Evolutionary conservation across 2,329 filamentous ascomycete species (phyloP).

Genomic region (Calonectria leucothoes): DNA sequence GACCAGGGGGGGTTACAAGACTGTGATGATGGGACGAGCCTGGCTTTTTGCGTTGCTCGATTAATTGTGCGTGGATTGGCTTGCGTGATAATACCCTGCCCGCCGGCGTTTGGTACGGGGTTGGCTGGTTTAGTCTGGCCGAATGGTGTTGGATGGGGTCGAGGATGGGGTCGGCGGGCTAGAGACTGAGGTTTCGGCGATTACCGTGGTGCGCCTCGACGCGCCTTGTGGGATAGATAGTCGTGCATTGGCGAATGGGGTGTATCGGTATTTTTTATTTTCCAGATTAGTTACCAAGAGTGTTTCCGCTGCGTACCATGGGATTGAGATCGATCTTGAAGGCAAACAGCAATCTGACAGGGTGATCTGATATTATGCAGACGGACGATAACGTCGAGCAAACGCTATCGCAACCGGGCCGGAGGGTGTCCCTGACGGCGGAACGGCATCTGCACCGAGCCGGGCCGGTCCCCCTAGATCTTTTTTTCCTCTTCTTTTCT

Average conservation of each 20-base stretch:
- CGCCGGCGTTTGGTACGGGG: constrained; percentile 32
- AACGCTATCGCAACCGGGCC: constrained; percentile 31
- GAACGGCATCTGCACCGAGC: constrained; percentile 24
- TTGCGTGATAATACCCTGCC: constrained; percentile 43
- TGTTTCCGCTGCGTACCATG: constrained; percentile 3
- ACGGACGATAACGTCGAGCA: not conserved
- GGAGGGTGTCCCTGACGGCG: constrained; percentile 8
- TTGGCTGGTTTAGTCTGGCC: constrained; percentile 13
- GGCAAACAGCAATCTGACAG: constrained; percentile 2
- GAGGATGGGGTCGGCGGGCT: constrained; percentile 11
- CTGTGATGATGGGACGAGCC: constrained; percentile 14
- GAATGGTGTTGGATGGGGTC: constrained; percentile 27
- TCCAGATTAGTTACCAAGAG: not conserved
- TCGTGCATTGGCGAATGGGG: constrained; percentile 22
- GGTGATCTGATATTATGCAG: constrained; percentile 1
- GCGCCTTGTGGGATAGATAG: constrained; percentile 18
- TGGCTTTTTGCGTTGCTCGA: constrained; percentile 26
- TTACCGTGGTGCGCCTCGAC: constrained; percentile 11
- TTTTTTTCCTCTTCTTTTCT: no score
- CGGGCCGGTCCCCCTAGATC: constrained; percentile 34
- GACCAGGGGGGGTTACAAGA: not conserved
- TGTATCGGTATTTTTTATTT: constrained; percentile 15
- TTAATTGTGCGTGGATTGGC: constrained; percentile 29
- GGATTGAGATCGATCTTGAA: constrained; percentile 19
- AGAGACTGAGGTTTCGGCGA: constrained; percentile 2